Evolutionary conservation across 1,139 yeast genomes (phyloP).

Genomic region (Magnusiomyces sp.): DNA sequence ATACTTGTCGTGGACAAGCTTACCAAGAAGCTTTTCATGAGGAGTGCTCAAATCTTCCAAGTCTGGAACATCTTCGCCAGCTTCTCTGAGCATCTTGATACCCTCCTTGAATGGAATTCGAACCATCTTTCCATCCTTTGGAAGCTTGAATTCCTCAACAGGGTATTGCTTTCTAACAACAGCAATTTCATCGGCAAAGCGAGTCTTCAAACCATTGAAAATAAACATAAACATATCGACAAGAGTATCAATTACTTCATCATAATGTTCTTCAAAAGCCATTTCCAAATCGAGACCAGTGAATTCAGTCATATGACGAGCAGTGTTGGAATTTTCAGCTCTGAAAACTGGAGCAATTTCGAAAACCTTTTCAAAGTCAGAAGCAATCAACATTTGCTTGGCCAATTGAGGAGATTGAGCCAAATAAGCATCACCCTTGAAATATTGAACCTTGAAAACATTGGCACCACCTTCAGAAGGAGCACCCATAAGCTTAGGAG

Average conservation of each 20-base stretch:
- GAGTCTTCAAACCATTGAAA: slow-evolving; percentile 68
- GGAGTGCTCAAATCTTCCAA: slow-evolving; percentile 89
- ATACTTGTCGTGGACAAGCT: slow-evolving; percentile 82
- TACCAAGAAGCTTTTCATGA: slow-evolving; percentile 88
- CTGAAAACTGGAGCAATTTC: slow-evolving; percentile 98
- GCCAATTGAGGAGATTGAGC: slow-evolving; percentile 98
- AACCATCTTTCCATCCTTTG: slow-evolving; percentile 67
- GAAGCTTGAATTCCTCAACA: slow-evolving; percentile 92
- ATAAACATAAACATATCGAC: slow-evolving; percentile 83
- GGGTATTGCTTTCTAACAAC: slow-evolving; percentile 92
- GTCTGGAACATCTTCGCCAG: slow-evolving; percentile 72
- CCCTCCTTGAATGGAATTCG: slow-evolving; percentile 87
- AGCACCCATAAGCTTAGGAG: slow-evolving; percentile 91
- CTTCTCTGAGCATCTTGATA: slow-evolving; percentile 71
- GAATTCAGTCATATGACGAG: slow-evolving; percentile 98
- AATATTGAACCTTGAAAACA: slow-evolving; percentile 87
- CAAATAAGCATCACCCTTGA: slow-evolving; percentile 83
- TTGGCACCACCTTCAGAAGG: slow-evolving; percentile 98
- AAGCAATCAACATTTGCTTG: slow-evolving; percentile 96
- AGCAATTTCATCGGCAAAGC: slow-evolving; percentile 79
- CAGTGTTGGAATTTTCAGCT: slow-evolving; percentile 98
- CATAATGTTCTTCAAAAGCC: slow-evolving; percentile 97
- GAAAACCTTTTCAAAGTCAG: slow-evolving; percentile 91
- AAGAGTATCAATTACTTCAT: slow-evolving; percentile 80
- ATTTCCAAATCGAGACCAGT: slow-evolving; percentile 95